Percentiles rank a stretch among this genome's conserved stretches.
Conservation (phyloP, 805 yeast genomes). For the Metschnikowia proteae region DNA sequence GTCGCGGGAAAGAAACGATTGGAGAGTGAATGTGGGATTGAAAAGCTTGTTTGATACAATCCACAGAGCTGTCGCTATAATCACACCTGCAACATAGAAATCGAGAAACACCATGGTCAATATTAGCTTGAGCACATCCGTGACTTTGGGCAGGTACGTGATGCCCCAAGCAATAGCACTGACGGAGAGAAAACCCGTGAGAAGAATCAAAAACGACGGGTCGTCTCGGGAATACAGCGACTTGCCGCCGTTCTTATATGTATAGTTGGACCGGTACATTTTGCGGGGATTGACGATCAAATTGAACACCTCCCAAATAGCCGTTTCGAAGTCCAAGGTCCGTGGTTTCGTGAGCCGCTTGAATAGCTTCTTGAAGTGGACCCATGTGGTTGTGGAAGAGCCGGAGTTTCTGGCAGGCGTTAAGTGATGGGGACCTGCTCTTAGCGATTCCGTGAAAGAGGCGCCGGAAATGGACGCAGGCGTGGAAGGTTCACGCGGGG, state of each 20-base stretch:
- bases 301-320: constrained; percentile 84
- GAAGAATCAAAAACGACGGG: constrained; percentile 77
- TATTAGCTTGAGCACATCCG: constrained; percentile 62
- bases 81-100: constrained; percentile 65
- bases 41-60: constrained; percentile 62
- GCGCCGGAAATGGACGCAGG: constrained; percentile 23
- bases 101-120: constrained; percentile 83
- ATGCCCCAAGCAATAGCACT: constrained; percentile 91
- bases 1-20: constrained; percentile 10
- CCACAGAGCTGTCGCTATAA: constrained; percentile 75
- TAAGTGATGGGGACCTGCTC: constrained; percentile 15
- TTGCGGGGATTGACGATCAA: constrained; percentile 71
- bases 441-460: constrained; percentile 20
- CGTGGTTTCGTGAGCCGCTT: constrained; percentile 57
- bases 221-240: constrained; percentile 87
- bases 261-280: constrained; percentile 74
- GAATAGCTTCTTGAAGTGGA: constrained; percentile 29
- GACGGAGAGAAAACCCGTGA: constrained; percentile 60
- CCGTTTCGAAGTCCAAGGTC: constrained; percentile 87
- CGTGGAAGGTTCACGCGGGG: constrained; percentile 13
- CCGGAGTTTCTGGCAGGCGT: constrained; percentile 13
- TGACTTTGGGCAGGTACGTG: constrained; percentile 63
- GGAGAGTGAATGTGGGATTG: constrained; percentile 25
- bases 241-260: constrained; percentile 61
- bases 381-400: constrained; percentile 14